These are phyloP conservation scores for Botrytis sinoallii DNA, from an alignment of 2,329 filamentous ascomycete species.

Conservation along the genomic window DNA sequence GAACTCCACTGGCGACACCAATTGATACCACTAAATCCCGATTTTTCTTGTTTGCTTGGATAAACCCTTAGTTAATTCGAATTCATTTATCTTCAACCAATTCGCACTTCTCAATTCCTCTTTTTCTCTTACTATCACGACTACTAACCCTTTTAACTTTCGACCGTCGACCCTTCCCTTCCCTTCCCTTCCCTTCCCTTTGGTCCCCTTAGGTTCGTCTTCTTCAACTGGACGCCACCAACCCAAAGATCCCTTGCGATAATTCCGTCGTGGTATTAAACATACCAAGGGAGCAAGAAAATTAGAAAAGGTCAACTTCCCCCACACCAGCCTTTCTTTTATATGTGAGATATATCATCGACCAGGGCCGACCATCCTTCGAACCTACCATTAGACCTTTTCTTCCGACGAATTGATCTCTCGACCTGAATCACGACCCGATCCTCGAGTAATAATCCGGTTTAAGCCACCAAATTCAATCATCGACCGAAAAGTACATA, in stretches of 20 bases:
- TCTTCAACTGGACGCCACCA: constrained; percentile 11
- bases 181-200: background rate
- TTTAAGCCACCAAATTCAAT: constrained; percentile 1
- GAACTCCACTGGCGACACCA: constrained; percentile 20
- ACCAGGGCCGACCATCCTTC: constrained; percentile 12
- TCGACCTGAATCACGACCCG: constrained; percentile 9
- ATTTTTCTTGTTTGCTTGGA: constrained; percentile 12
- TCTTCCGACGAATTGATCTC: background rate
- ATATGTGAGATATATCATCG: constrained; percentile 5
- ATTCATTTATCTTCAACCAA: constrained; percentile 19
- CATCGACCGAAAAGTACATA: background rate
- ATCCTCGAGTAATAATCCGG: background rate
- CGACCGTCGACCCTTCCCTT: background rate
- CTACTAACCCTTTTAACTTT: constrained; percentile 1
- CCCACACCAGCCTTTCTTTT: constrained; percentile 4
- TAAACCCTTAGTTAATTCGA: constrained; percentile 6
- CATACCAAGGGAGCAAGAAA: background rate
- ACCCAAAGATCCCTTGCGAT: background rate
- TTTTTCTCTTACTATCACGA: background rate
- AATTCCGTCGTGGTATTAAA: background rate
- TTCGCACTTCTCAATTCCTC: background rate
- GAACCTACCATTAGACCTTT: background rate
- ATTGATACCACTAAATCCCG: constrained; percentile 13
- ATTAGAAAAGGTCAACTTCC: background rate
- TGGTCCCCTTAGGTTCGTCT: background rate